These are phyloP conservation scores for Diutina ranongensis DNA, from an alignment of 1,139 yeast species.

Conservation along the genomic window DNA sequence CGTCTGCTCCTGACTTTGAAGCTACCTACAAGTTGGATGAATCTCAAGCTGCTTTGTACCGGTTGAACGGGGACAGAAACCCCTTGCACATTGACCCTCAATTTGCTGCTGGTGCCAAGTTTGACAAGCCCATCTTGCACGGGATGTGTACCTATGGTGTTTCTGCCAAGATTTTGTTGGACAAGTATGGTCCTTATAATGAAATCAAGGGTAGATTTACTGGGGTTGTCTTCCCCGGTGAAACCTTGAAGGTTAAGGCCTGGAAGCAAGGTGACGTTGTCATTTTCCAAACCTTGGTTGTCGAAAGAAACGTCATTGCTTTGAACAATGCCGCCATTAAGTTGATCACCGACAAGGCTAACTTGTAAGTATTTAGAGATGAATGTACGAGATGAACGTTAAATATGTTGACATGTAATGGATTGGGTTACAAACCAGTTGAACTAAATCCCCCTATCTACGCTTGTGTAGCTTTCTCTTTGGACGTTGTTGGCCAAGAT, in stretches of 20 bases:
- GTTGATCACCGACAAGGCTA: constrained; percentile 35
- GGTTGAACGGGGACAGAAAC: constrained; percentile 89
- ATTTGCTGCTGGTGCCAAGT: constrained; percentile 83
- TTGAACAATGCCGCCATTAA: constrained; percentile 85
- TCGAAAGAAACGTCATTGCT: constrained; percentile 69
- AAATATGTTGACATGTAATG: too few species aligned
- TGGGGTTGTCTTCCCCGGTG: constrained; percentile 96
- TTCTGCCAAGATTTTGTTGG: constrained; percentile 63
- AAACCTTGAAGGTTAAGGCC: constrained; percentile 67
- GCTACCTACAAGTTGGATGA: constrained; percentile 46
- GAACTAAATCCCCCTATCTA: background rate
- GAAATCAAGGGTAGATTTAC: constrained; percentile 89
- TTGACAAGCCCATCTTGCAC: constrained; percentile 80
- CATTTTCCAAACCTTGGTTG: constrained; percentile 72
- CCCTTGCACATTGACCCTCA: constrained; percentile 92
- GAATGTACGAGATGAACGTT: background rate
- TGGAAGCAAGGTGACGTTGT: constrained; percentile 72
- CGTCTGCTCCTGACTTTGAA: constrained; percentile 55
- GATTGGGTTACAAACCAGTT: too few species aligned
- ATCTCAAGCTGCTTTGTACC: constrained; percentile 82
- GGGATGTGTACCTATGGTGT: constrained; percentile 88
- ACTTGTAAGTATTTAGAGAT: constrained; percentile 17
- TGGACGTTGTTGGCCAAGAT: background rate
- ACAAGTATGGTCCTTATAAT: constrained; percentile 68
- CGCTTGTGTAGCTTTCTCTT: background rate